Base-by-base conservation (phyloP, 805 yeast genomes). In the Ogataea naganishii region DNA sequence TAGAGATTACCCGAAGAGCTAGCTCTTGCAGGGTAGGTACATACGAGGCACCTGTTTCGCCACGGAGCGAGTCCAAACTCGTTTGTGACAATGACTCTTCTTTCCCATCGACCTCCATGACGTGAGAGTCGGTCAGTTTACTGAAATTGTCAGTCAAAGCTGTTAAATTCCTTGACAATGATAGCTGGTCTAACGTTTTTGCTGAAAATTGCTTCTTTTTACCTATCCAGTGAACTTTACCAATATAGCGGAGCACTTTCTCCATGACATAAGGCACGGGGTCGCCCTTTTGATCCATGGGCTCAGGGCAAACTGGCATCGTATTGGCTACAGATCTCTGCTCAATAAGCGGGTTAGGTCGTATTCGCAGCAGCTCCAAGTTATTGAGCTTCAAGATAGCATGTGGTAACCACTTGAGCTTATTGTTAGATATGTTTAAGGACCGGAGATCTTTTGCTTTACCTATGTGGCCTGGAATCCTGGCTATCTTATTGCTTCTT, bases 341-440 rank as follows among this genome's bases (percentile, higher is more conserved):
- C 34, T 46, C 39, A 44, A 53, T 36, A 38, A 58, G 56, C 6
- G 71, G 69, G 38, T 75, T 75, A 1, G 80, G 80, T 18, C 79
- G 66, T 0, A 77, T 66, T 10, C 69, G 53, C n/a, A 75, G 51
- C 2, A 62, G 60, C 13, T 53, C 49, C 19, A 75, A 44, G 3
- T 53, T 43, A 1, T 61, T 52, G 10, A 75, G 49, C 4, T 62
- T 52, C n/a, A 75, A 47, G 6, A 75, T 64, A 35, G 70, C 70
- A 35, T 61, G 64, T 0, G 82, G 81, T 13, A 75, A 47, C 32
- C 57, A 67, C 29, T 60, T 61, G 22, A 75, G 44, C 32, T 68
- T 60, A 42, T 75, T 75, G 14, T 66, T 56, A 6, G 69, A 66
- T 7, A 75, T 39, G n/a, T 72, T 65, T 23, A 75, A 48, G 28